A percentile compares a stretch with the other conserved stretches of the same genome.
These are phyloP conservation scores for Termitomyces sp. DNA, from an alignment of 768 basidiomycete genomes.

Conservation along the genomic window DNA sequence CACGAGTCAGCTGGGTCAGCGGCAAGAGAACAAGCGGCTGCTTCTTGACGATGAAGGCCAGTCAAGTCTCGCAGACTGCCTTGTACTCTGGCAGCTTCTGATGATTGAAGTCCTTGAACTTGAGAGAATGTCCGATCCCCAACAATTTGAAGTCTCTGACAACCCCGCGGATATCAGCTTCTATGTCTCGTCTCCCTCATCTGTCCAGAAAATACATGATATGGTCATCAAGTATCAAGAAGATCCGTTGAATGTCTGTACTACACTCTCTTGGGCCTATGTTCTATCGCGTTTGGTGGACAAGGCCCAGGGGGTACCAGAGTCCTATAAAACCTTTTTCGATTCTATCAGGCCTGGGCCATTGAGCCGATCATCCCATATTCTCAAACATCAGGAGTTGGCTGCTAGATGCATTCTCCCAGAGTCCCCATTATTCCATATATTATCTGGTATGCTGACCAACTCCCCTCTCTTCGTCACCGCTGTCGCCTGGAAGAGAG, in stretches of 20 bases:
- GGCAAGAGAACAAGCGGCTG: slow-evolving; percentile 56
- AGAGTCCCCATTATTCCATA: slow-evolving; percentile 53
- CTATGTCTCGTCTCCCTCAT: slow-evolving; percentile 57
- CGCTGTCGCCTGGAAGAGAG: slow-evolving; percentile 60
- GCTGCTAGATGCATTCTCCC: slow-evolving; percentile 49
- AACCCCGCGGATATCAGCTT: slow-evolving; percentile 42
- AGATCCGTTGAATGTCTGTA: slow-evolving; percentile 58
- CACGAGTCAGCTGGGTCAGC: slow-evolving; percentile 55
- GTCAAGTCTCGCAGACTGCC: slow-evolving; percentile 60
- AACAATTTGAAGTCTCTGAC: slow-evolving; percentile 45
- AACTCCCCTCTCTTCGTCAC: slow-evolving; percentile 75
- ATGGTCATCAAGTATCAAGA: slow-evolving; percentile 54
- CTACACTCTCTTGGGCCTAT: slow-evolving; percentile 82
- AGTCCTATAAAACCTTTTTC: slow-evolving; percentile 51
- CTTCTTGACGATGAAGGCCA: slow-evolving; percentile 72
- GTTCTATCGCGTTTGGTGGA: slow-evolving; percentile 61
- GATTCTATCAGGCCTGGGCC: slow-evolving; percentile 40
- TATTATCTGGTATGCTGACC: slow-evolving; percentile 55
- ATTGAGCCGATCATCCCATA: slow-evolving; percentile 40
- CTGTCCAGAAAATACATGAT: slow-evolving; percentile 63
- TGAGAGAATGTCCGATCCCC: slow-evolving; percentile 57
- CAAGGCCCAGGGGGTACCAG: slow-evolving; percentile 48
- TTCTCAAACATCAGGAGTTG: slow-evolving; percentile 52
- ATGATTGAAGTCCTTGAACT: slow-evolving; percentile 77
- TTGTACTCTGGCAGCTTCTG: slow-evolving; percentile 74